Base-by-base conservation (phyloP, 2,329 filamentous ascomycete genomes). In the Aspergillus pseudoterreus region DNA sequence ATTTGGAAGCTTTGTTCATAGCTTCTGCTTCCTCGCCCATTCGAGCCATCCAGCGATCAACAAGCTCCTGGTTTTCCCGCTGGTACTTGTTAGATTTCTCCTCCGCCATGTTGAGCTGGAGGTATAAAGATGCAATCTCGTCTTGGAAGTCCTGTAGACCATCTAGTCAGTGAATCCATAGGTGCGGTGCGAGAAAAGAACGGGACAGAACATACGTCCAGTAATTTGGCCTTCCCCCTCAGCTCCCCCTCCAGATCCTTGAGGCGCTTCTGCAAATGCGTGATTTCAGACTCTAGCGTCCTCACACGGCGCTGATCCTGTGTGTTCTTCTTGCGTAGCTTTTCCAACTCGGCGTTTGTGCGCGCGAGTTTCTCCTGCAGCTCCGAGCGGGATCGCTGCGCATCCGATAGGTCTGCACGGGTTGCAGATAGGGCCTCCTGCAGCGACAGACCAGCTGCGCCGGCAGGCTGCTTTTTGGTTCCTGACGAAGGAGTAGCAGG, bases 11-110 rank as follows among this genome's bases (percentile, higher is more conserved):
- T 46, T 79, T 68, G 64, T 97, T 97, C 86, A 96, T 92, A 56
- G 83, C 85, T 50, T 94, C 88, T 10, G 89, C 92, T 74, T 96
- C 92, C 66, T 86, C 82, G 4, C 85, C 87, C 82, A 94, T 94
- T 57, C 87, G 80, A 65, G 83, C 84, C 87, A 97, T 92, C 90
- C 92, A 97, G 49, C 94, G 81, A 68, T 91, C 87, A 48, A 96
- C 85, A 50, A 99, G 78, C 59, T 96, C 88, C 65, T 89, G 85
- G 66, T 97, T 97, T 69, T 97, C 94, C 53, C 79, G 80, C 66
- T 85, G 82, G 56, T 95, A 75, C 70, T 84, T 85, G 66, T 86
- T 84, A 24, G 82, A 79, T 64, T 84, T 83, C 67, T 92, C 82
- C 68, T 95, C 91, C 3, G 87, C 85, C 77, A 96, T 83, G 60